These are phyloP conservation scores for Haematococcus lacustris DNA, from an alignment of 139 green algal species.

Conservation along the genomic window DNA sequence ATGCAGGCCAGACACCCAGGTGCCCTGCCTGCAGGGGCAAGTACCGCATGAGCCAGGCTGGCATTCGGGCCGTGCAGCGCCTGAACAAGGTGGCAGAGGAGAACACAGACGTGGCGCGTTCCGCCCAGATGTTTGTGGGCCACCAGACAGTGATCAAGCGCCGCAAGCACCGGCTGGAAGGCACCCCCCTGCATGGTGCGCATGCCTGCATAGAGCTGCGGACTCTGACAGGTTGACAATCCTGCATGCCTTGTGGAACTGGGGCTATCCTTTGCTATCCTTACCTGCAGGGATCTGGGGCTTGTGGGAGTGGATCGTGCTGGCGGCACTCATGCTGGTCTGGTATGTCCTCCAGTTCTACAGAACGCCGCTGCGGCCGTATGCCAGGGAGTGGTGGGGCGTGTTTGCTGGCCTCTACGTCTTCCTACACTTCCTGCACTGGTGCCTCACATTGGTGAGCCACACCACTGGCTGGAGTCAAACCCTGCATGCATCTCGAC, in stretches of 20 bases:
- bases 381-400: constrained; percentile 4
- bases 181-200: constrained; percentile 18
- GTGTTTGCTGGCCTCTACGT: constrained; percentile 2
- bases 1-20: too few relatives aligned
- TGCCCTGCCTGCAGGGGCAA: too few relatives aligned
- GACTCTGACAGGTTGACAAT: too few relatives aligned
- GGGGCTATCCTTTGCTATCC: too few relatives aligned
- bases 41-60: constrained; percentile 3
- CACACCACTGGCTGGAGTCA: too few relatives aligned
- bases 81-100: constrained; percentile 3
- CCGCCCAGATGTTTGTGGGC: too few relatives aligned
- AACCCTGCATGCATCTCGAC: too few relatives aligned
- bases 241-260: too few relatives aligned
- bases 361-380: not conserved
- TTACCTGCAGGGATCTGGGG: constrained; percentile 27
- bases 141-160: too few relatives aligned
- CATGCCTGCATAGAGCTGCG: too few relatives aligned
- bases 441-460: constrained; percentile 3
- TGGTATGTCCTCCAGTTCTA: constrained; percentile 15
- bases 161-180: constrained; percentile 16
- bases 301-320: constrained; percentile 33
- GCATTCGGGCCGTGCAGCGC: not conserved
- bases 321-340: constrained; percentile 7
- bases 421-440: constrained; percentile 11
- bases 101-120: too few relatives aligned